Percentiles rank a stretch among this genome's conserved stretches.
These are phyloP conservation scores for Cercospora janseana DNA, from an alignment of 2,329 filamentous ascomycete genomes.

Conservation along the genomic window DNA sequence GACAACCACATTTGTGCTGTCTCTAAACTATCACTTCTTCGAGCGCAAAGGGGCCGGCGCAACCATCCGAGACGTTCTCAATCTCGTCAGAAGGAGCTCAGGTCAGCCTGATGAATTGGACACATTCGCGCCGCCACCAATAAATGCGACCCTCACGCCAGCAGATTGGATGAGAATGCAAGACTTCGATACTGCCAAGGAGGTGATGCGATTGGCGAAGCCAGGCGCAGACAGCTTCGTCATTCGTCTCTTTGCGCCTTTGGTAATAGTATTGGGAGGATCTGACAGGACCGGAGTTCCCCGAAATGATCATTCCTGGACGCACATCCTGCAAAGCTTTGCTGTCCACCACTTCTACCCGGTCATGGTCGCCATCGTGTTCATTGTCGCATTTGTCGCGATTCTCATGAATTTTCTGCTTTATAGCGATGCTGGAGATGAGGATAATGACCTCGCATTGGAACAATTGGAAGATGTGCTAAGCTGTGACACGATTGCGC, in stretches of 20 bases:
- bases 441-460: slow-evolving; percentile 44
- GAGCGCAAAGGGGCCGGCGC: slow-evolving; percentile 52
- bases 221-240: slow-evolving; percentile 69
- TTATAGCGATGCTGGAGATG: slow-evolving; percentile 58
- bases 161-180: slow-evolving; percentile 74
- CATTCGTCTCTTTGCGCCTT: slow-evolving; percentile 70
- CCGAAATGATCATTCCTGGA: slow-evolving; percentile 48
- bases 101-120: slow-evolving; percentile 29
- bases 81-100: slow-evolving; percentile 25
- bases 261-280: slow-evolving; percentile 68
- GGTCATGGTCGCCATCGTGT: slow-evolving; percentile 62
- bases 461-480: slow-evolving; percentile 55
- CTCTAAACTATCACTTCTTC: slow-evolving; percentile 76
- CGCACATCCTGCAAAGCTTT: slow-evolving; percentile 51
- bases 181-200: slow-evolving; percentile 73
- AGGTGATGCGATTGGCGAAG: slow-evolving; percentile 74
- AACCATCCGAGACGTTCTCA: slow-evolving; percentile 34
- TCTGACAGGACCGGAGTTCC: slow-evolving; percentile 60
- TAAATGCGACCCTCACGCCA: slow-evolving; percentile 74
- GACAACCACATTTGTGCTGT: slow-evolving; percentile 68
- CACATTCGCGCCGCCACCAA: slow-evolving; percentile 50
- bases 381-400: slow-evolving; percentile 63
- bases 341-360: slow-evolving; percentile 66
- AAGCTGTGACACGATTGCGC: slow-evolving; percentile 58
- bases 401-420: slow-evolving; percentile 73